Evolutionary conservation across 257 asterid species (phyloP).

Genomic region (Mentha longifolia): DNA sequence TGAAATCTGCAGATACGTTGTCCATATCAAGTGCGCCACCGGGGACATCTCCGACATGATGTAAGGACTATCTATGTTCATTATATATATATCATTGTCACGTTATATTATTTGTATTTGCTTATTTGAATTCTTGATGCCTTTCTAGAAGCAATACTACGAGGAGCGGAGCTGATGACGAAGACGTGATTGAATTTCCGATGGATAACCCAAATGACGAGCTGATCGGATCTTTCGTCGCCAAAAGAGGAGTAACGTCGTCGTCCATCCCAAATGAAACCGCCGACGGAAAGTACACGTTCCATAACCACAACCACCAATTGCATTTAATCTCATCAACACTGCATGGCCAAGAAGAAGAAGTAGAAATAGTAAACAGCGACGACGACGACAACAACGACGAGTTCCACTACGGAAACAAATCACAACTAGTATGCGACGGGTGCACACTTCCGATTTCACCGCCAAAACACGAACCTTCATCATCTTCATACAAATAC

Average conservation of each 20-base stretch:
- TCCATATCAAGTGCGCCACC: slow-evolving; percentile 27
- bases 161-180: neutral
- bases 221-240: neutral
- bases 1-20: slow-evolving; percentile 3
- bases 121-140: neutral
- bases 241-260: neutral
- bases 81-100: no score
- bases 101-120: no score
- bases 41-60: neutral
- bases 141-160: neutral
- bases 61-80: neutral
- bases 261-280: neutral
- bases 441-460: neutral
- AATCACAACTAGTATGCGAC: neutral
- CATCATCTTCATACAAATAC: neutral
- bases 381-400: neutral
- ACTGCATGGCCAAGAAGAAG: neutral
- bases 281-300: neutral
- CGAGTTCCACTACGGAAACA: neutral
- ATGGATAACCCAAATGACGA: neutral
- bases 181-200: neutral
- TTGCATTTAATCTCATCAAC: neutral
- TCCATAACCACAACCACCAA: neutral
- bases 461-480: no score
- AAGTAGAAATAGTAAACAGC: neutral